These are phyloP conservation scores for Aleurites moluccanus DNA, from an alignment of 441 rosid species.

Conservation along the genomic window DNA sequence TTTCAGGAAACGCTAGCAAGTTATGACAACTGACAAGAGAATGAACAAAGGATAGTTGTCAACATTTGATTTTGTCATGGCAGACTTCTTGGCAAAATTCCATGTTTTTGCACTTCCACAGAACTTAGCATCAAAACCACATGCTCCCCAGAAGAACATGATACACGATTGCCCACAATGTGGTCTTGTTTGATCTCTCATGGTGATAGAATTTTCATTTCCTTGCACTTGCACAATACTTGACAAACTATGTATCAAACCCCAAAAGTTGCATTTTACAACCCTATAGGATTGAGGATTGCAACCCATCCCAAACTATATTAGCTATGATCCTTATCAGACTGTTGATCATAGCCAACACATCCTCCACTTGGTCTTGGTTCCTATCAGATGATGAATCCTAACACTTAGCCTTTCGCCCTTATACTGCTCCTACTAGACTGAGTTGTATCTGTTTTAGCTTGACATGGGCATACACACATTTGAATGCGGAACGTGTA, in stretches of 20 bases:
- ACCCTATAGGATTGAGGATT: not conserved
- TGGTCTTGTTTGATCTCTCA: not conserved
- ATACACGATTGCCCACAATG: not conserved
- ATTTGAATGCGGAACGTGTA: not conserved
- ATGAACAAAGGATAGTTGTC: not conserved
- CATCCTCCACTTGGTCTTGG: not conserved
- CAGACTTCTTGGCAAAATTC: not conserved
- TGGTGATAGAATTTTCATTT: not conserved
- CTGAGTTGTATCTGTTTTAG: not conserved
- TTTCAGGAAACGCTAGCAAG: not conserved
- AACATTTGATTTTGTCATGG: not conserved
- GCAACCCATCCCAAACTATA: not conserved
- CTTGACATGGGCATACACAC: too few species aligned
- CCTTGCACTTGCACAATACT: not conserved
- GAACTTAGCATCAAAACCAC: not conserved
- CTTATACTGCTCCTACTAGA: not conserved
- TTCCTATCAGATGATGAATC: conserved; percentile 2
- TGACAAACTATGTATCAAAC: too few species aligned
- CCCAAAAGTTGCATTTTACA: too few species aligned
- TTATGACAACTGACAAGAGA: not conserved
- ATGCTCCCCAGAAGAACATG: not conserved
- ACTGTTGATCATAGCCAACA: not conserved
- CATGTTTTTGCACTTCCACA: not conserved
- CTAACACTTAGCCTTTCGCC: not conserved
- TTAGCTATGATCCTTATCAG: not conserved